Evolutionary conservation across 768 basidiomycete species (phyloP).

Genomic region (Serpula lacrymans): DNA sequence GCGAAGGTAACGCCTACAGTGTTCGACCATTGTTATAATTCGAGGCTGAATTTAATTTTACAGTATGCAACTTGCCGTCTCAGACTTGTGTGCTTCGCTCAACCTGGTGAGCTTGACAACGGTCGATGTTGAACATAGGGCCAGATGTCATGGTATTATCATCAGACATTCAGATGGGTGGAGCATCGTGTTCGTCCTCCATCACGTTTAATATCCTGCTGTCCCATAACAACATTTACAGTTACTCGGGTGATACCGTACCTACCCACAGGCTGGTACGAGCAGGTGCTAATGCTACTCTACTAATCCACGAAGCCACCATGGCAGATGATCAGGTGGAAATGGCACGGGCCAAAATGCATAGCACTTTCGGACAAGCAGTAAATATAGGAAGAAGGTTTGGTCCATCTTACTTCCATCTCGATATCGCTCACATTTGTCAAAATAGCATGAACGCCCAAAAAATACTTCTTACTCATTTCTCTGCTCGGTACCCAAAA

Average conservation of each 20-base stretch:
- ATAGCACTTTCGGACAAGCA: constrained; percentile 90
- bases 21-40: too few relatives aligned
- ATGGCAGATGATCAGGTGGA: constrained; percentile 82
- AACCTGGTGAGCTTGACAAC: constrained; percentile 61
- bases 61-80: constrained; percentile 44
- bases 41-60: constrained; percentile 1
- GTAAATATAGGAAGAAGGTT: constrained; percentile 72
- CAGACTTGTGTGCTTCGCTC: constrained; percentile 46
- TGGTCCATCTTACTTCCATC: constrained; percentile 19
- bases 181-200: constrained; percentile 36
- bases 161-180: constrained; percentile 60
- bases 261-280: constrained; percentile 66
- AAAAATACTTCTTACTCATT: constrained; percentile 89
- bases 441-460: constrained; percentile 73
- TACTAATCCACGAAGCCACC: constrained; percentile 93
- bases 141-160: constrained; percentile 67
- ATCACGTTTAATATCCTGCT: neutral
- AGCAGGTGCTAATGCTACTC: constrained; percentile 63
- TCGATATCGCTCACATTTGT: neutral
- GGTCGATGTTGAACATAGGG: constrained; percentile 72
- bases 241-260: constrained; percentile 90
- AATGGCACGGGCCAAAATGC: constrained; percentile 71
- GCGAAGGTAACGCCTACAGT: neutral
- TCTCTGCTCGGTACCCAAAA: constrained; percentile 92
- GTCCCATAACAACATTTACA: constrained; percentile 26